Conservation (phyloP, 2,329 filamentous ascomycete species). For the Clarireedia monteithiana region DNA sequence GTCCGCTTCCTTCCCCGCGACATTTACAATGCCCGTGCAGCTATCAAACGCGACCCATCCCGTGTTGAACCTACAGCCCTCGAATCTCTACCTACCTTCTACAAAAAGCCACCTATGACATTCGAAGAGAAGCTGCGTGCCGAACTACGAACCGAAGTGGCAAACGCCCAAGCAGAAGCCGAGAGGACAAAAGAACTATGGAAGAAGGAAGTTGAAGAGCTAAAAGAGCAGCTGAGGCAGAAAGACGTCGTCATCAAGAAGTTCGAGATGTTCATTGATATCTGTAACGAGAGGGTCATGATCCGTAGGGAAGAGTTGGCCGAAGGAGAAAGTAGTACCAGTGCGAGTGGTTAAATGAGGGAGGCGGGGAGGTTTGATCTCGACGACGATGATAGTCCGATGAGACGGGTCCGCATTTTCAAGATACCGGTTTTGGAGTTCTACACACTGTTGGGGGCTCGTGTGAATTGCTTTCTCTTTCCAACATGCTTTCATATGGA, state of each 20-base stretch:
- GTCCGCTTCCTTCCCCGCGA: conserved; percentile 56
- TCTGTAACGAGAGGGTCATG: conserved; percentile 60
- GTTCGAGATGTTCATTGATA: conserved; percentile 64
- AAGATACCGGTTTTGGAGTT: too few relatives aligned
- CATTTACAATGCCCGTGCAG: conserved; percentile 60
- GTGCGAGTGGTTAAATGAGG: conserved; percentile 12
- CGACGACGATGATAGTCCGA: too few relatives aligned
- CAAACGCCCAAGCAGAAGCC: conserved; percentile 49
- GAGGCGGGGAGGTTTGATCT: too few relatives aligned
- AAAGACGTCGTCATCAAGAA: conserved; percentile 55
- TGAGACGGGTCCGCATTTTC: too few relatives aligned
- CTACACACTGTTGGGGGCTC: too few relatives aligned
- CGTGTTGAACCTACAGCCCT: conserved; percentile 52
- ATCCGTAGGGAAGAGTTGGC: conserved; percentile 48
- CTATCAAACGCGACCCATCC: conserved; percentile 56
- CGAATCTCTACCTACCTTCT: conserved; percentile 55
- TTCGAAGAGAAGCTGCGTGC: conserved; percentile 57
- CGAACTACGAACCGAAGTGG: conserved; percentile 52
- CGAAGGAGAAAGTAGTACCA: conserved; percentile 22
- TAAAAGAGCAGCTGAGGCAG: conserved; percentile 53
- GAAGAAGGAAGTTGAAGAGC: conserved; percentile 48
- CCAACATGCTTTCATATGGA: too few relatives aligned
- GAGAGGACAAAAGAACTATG: conserved; percentile 49
- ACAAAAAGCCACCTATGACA: conserved; percentile 56
- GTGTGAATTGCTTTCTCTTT: too few relatives aligned